Base-by-base conservation (phyloP, 768 basidiomycete species). In the Panaeolus cyanescens region DNA sequence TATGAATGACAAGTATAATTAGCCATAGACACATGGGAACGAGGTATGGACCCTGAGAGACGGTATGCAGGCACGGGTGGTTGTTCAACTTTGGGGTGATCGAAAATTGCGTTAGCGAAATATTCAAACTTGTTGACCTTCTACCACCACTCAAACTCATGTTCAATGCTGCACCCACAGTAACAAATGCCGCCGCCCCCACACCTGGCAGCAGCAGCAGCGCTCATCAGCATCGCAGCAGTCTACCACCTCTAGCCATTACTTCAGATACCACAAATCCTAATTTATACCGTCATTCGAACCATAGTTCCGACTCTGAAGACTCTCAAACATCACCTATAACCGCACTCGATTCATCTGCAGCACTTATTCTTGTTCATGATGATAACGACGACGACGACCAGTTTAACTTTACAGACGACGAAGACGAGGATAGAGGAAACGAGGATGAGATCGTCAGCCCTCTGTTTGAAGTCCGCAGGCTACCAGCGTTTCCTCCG, bases 401-500 rank as follows among this genome's bases (percentile, higher is more conserved):
- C 32, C 58, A 58, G 20, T 54, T 59, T 13, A 59, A 58, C 20
- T 61, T 61, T 45, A 33, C 63, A 37, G 61, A 64, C 25, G 62
- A 65, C 28, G 67, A 70, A 10, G 70, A 71, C 13, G 73, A 74
- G 30, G 56, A 66, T 28, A 67, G 57, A n/a, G 63, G 67, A 59
- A 45, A 28, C 13, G 59, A 62, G 32, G 80, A 84, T 53, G 72
- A 77, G 59, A 65, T 80, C 19, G 72, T 80, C 30, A 82, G 82
- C 61, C 78, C 80, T 0, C 74, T 80, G 54, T 79, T 80, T 63
- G 78, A 83, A 63, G 70, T 79, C 5, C 73, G 75, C 34, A 75
- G 76, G 66, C 68, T 74, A 20, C 64, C 62, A 12, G 78, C 75
- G 9, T 72, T 78, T 45, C 83, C 83, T n/a, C 83, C 86, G 2